Percentiles rank a stretch among this genome's conserved stretches.
phyloP scores from a whole-genome alignment of 2,329 filamentous ascomycete genomes.

The Colletotrichum eleusines region DNA sequence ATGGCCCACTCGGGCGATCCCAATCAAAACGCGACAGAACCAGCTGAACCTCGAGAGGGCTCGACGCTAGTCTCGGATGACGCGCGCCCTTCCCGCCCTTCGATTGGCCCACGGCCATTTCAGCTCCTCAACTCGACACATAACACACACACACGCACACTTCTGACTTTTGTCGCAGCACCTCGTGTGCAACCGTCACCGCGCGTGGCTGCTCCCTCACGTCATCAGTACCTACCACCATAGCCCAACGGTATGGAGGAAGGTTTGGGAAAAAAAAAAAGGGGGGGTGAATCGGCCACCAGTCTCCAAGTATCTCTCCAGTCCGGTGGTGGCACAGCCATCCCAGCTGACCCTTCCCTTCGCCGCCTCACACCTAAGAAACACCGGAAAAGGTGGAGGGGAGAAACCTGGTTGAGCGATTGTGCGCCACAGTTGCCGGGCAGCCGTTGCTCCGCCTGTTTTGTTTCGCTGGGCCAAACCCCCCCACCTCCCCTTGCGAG shows the following conservation, averaged over 20 bases:
- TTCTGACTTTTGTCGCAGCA: neutral
- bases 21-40: neutral
- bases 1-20: too few species aligned
- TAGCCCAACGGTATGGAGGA: neutral
- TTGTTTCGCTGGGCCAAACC: neutral
- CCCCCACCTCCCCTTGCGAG: too few species aligned
- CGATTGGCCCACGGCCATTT: neutral
- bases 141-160: too few species aligned
- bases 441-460: slow-evolving; percentile 22
- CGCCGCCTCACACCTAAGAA: neutral
- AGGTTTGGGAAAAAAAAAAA: too few species aligned
- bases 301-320: too few species aligned
- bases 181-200: neutral
- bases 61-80: slow-evolving; percentile 13
- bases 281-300: too few species aligned
- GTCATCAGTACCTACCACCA: neutral
- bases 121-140: slow-evolving; percentile 6
- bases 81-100: neutral
- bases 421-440: slow-evolving; percentile 19
- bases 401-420: neutral
- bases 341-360: neutral
- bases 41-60: neutral
- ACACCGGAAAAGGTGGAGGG: neutral
- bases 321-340: slow-evolving; percentile 23
- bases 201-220: neutral